These are phyloP conservation scores for Aaosphaeria pasadenensis DNA, from an alignment of 2,329 filamentous ascomycete species.

Conservation along the genomic window DNA sequence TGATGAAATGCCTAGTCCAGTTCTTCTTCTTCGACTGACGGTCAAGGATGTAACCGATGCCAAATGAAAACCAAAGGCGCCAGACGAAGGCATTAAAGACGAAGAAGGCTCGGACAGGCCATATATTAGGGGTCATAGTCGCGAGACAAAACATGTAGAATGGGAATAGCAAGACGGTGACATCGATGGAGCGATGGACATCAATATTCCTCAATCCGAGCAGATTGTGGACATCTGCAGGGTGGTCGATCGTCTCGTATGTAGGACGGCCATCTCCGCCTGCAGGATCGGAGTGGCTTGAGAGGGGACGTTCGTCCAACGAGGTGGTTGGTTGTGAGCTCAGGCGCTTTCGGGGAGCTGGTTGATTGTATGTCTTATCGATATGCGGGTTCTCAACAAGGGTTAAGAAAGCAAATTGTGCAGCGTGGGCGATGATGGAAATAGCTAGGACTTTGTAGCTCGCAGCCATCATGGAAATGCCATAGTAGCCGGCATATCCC, in stretches of 20 bases:
- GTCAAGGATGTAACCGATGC: constrained; percentile 80
- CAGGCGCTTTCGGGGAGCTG: constrained; percentile 64
- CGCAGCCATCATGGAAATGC: constrained; percentile 95
- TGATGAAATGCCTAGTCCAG: constrained; percentile 97
- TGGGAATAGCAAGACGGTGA: constrained; percentile 72
- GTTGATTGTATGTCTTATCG: constrained; percentile 92
- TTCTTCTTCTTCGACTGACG: constrained; percentile 85
- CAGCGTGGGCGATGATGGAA: constrained; percentile 89
- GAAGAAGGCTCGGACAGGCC: constrained; percentile 73
- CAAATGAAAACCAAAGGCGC: constrained; percentile 89
- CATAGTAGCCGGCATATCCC: constrained; percentile 96
- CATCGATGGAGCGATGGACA: constrained; percentile 81
- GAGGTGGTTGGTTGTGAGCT: constrained; percentile 34
- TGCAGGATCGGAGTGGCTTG: constrained; percentile 35
- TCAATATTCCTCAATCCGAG: constrained; percentile 83
- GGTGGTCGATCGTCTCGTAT: constrained; percentile 49
- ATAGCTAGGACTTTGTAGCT: constrained; percentile 98
- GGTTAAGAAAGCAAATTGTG: constrained; percentile 89
- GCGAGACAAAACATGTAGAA: constrained; percentile 73
- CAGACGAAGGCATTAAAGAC: constrained; percentile 75
- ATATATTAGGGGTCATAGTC: constrained; percentile 72
- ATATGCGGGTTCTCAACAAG: constrained; percentile 96
- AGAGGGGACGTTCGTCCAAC: constrained; percentile 33
- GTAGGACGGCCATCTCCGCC: constrained; percentile 37
- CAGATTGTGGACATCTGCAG: constrained; percentile 74